A percentile compares a stretch with the other conserved stretches of the same genome.
Conservation (phyloP, 805 yeast species). For the Wickerhamia fluorescens region DNA sequence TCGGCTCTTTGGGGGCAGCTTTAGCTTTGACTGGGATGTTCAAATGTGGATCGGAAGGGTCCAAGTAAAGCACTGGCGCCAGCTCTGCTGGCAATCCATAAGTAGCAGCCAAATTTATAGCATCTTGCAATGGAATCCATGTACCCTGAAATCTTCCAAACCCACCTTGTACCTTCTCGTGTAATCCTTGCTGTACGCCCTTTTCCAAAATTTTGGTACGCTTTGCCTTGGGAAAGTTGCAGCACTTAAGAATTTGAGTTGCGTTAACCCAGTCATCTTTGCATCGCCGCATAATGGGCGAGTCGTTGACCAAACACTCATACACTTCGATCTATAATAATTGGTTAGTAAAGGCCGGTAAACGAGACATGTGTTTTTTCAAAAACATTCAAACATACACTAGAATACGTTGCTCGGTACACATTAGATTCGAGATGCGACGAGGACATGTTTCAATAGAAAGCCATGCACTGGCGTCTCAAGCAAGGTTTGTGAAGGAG, state of each 20-base stretch:
- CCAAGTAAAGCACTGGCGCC: slow-evolving; percentile 37
- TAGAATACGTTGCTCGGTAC: slow-evolving; percentile 40
- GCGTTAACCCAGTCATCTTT: slow-evolving; percentile 96
- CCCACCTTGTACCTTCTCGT: slow-evolving; percentile 95
- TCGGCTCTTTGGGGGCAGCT: slow-evolving; percentile 29
- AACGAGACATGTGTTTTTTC: not conserved
- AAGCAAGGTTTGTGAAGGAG: too few species aligned
- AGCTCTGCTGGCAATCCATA: slow-evolving; percentile 32
- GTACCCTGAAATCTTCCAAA: slow-evolving; percentile 97
- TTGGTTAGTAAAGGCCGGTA: slow-evolving; percentile 4
- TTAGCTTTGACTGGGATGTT: slow-evolving; percentile 30
- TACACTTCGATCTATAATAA: slow-evolving; percentile 50
- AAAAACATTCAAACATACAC: slow-evolving; percentile 22
- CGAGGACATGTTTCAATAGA: too few species aligned
- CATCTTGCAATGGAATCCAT: slow-evolving; percentile 85
- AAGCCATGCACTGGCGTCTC: too few species aligned
- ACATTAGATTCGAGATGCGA: too few species aligned
- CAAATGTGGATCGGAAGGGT: slow-evolving; percentile 28
- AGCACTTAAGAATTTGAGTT: slow-evolving; percentile 89
- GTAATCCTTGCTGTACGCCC: slow-evolving; percentile 85
- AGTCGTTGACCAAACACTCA: slow-evolving; percentile 58
- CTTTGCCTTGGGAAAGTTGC: slow-evolving; percentile 90
- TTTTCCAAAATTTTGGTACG: slow-evolving; percentile 86
- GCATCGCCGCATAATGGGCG: slow-evolving; percentile 84
- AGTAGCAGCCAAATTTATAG: slow-evolving; percentile 38